Conservation (phyloP, 2,329 filamentous ascomycete genomes). For the Calonectria pseudoreteaudii region DNA sequence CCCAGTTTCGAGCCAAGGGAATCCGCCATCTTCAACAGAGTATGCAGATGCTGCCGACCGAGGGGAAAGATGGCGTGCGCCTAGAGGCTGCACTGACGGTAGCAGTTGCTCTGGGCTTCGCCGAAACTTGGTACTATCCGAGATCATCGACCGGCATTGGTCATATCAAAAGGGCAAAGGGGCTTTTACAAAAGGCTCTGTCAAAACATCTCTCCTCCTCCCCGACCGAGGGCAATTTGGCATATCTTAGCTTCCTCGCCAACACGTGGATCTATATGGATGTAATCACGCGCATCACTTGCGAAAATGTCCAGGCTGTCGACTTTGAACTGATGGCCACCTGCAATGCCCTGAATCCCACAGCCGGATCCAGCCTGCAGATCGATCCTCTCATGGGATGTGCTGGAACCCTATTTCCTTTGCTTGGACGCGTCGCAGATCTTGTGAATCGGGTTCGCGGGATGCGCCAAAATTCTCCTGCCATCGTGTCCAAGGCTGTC, state of each 20-base stretch:
- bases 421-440: conserved; percentile 29
- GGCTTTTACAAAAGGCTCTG: conserved; percentile 17
- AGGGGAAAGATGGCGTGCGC: not conserved
- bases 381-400: conserved; percentile 31
- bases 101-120: conserved; percentile 23
- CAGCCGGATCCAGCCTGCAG: not conserved
- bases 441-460: conserved; percentile 22
- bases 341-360: not conserved
- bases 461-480: conserved; percentile 8
- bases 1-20: conserved; percentile 20
- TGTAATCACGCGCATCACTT: conserved; percentile 27
- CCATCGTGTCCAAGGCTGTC: conserved; percentile 19
- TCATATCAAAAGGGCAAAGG: conserved; percentile 17
- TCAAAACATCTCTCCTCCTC: not conserved
- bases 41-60: conserved; percentile 13
- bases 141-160: conserved; percentile 25
- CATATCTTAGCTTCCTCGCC: conserved; percentile 23
- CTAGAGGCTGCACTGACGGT: conserved; percentile 21
- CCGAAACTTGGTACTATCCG: conserved; percentile 30
- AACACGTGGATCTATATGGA: conserved; percentile 33
- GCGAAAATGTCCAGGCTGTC: conserved; percentile 1
- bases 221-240: not conserved
- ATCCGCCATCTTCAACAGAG: conserved; percentile 19
- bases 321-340: conserved; percentile 21
- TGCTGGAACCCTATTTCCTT: conserved; percentile 22